These are phyloP conservation scores for Aquilaria malaccensis DNA, from an alignment of 345 rosid genomes.

Conservation along the genomic window DNA sequence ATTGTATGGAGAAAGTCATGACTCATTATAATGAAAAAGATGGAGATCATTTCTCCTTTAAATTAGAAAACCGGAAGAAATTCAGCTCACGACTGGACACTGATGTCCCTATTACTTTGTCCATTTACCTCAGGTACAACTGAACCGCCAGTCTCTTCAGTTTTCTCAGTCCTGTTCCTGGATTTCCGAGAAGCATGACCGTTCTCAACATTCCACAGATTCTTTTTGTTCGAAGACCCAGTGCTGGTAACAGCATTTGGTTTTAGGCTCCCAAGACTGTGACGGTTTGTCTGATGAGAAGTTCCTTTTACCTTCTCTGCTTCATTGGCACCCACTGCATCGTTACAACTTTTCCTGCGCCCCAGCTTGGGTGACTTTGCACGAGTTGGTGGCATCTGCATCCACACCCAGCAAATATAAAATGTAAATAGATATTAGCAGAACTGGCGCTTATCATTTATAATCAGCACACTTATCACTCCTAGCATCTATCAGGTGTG, in stretches of 20 bases:
- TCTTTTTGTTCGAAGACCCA: slow-evolving; percentile 19
- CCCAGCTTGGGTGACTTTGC: slow-evolving; percentile 77
- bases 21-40: slow-evolving; percentile 11
- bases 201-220: slow-evolving; percentile 11
- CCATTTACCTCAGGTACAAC: slow-evolving; percentile 22
- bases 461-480: slow-evolving; percentile 3
- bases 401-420: slow-evolving; percentile 10
- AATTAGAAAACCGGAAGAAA: slow-evolving; percentile 28
- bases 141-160: slow-evolving; percentile 22
- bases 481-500: not conserved
- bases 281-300: slow-evolving; percentile 26
- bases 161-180: slow-evolving; percentile 9
- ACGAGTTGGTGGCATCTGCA: slow-evolving; percentile 80
- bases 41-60: slow-evolving; percentile 18
- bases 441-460: not conserved
- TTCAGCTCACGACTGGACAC: slow-evolving; percentile 19
- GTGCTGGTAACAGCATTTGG: slow-evolving; percentile 14
- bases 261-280: slow-evolving; percentile 26
- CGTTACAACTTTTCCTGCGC: slow-evolving; percentile 53
- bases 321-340: slow-evolving; percentile 30
- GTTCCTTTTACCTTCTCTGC: slow-evolving; percentile 43
- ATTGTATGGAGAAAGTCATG: slow-evolving; percentile 21
- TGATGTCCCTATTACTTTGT: slow-evolving; percentile 20
- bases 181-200: slow-evolving; percentile 16
- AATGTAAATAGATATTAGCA: not conserved